Evolutionary conservation across 805 yeast genomes (phyloP).

Genomic region (Zygotorulaspora florentina): DNA sequence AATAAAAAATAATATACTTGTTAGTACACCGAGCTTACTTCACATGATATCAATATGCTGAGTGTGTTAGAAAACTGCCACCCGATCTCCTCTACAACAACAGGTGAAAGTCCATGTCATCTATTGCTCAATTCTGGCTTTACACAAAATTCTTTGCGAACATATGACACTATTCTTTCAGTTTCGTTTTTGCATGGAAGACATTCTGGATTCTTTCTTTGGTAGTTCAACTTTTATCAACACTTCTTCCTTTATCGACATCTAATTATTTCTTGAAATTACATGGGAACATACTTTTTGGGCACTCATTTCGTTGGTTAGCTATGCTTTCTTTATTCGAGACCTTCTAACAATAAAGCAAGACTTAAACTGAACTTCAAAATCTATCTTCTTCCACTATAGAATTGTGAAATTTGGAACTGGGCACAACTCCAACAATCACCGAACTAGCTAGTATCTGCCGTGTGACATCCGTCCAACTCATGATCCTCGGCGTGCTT

Average conservation of each 20-base stretch:
- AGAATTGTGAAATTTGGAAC: neutral
- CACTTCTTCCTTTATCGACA: neutral
- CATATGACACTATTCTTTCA: neutral
- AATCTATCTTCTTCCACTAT: neutral
- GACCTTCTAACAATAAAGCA: neutral
- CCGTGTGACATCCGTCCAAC: neutral
- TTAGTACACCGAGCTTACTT: slow-evolving; percentile 17
- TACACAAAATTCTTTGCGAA: neutral
- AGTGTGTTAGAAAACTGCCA: no score
- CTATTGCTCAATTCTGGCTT: neutral
- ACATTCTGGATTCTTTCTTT: neutral
- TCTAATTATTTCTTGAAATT: neutral
- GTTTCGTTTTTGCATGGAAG: no score
- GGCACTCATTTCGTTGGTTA: slow-evolving; percentile 35
- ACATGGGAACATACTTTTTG: slow-evolving; percentile 30
- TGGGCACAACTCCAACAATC: neutral
- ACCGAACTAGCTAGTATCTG: neutral
- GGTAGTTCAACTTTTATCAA: neutral
- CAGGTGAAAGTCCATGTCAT: neutral
- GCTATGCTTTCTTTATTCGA: slow-evolving; percentile 16
- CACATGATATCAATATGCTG: no score
- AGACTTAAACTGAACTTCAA: slow-evolving; percentile 6
- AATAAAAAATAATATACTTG: slow-evolving; percentile 9
- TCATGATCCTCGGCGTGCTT: neutral
- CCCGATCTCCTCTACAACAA: no score